phyloP scores from a whole-genome alignment of 306 rosid species.

The Oxytropis ochrocephala region DNA sequence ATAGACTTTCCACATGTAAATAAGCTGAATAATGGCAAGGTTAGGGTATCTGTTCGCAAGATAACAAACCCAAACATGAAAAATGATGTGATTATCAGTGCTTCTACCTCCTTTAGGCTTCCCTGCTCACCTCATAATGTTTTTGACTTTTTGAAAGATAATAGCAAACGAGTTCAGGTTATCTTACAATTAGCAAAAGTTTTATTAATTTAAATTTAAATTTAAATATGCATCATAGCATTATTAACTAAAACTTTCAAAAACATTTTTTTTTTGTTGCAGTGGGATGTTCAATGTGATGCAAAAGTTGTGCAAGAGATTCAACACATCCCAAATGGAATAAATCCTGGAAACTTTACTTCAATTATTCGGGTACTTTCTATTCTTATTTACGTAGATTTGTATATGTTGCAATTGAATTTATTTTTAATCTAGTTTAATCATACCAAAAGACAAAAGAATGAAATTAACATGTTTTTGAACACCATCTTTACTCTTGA shows the following conservation, averaged over 20 bases:
- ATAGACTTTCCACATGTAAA: constrained; percentile 23
- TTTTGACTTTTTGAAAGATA: constrained; percentile 41
- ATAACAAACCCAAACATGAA: constrained; percentile 32
- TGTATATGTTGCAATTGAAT: too few species aligned
- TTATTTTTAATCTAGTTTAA: too few species aligned
- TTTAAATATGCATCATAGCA: not conserved
- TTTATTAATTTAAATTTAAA: not conserved
- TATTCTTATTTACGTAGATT: not conserved
- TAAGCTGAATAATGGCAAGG: constrained; percentile 9
- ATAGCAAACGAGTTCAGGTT: constrained; percentile 42
- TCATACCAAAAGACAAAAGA: too few species aligned
- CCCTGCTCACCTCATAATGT: constrained; percentile 34
- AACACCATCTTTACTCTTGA: too few species aligned
- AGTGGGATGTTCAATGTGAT: constrained; percentile 58
- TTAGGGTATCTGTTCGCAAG: constrained; percentile 37
- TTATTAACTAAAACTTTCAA: not conserved
- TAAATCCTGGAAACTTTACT: constrained; percentile 33
- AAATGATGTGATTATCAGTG: constrained; percentile 32
- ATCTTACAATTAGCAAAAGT: not conserved
- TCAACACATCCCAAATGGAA: constrained; percentile 39
- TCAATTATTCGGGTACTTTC: constrained; percentile 43
- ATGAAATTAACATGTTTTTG: too few species aligned
- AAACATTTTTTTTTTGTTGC: too few species aligned
- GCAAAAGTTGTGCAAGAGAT: constrained; percentile 34
- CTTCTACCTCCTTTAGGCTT: constrained; percentile 55